Percentiles rank a stretch among this genome's conserved stretches.
Evolutionary conservation across 2,329 filamentous ascomycete species (phyloP).

Genomic region (Talaromyces sp.): DNA sequence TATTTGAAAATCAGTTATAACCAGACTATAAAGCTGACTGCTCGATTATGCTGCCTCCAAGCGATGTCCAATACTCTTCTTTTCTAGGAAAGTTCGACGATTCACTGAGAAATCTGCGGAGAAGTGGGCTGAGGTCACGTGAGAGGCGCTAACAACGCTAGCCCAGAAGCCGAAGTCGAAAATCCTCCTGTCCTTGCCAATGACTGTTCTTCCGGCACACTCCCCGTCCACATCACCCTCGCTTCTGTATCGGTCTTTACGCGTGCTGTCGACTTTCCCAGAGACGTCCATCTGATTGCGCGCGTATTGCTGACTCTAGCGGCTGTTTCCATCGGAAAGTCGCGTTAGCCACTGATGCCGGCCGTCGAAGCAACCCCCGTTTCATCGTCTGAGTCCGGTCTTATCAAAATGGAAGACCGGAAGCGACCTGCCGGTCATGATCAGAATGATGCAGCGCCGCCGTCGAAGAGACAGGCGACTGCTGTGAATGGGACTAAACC

Average conservation of each 20-base stretch:
- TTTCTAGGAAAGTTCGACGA: background rate
- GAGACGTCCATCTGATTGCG: background rate
- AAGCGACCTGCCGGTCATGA: conserved; percentile 86
- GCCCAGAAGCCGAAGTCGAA: conserved; percentile 35
- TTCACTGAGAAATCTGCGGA: conserved; percentile 23
- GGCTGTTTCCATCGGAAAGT: conserved; percentile 18
- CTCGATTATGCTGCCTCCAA: background rate
- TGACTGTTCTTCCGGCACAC: conserved; percentile 26
- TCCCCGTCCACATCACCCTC: conserved; percentile 25
- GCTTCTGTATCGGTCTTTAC: background rate
- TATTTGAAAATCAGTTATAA: conserved; percentile 21
- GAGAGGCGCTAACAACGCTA: conserved; percentile 36
- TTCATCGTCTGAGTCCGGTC: conserved; percentile 73
- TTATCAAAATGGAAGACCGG: conserved; percentile 98
- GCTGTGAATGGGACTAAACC: conserved; percentile 66
- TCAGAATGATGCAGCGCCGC: conserved; percentile 79
- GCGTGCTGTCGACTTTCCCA: background rate
- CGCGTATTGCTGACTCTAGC: conserved; percentile 27
- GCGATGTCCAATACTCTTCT: background rate
- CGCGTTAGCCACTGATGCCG: conserved; percentile 74
- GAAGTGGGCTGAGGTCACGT: conserved; percentile 39
- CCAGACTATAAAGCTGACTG: background rate
- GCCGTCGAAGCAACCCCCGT: conserved; percentile 72
- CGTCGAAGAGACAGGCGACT: conserved; percentile 82
- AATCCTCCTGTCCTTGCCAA: conserved; percentile 41